phyloP scores from a whole-genome alignment of 331 rosid genomes.

The Quercus phellos region DNA sequence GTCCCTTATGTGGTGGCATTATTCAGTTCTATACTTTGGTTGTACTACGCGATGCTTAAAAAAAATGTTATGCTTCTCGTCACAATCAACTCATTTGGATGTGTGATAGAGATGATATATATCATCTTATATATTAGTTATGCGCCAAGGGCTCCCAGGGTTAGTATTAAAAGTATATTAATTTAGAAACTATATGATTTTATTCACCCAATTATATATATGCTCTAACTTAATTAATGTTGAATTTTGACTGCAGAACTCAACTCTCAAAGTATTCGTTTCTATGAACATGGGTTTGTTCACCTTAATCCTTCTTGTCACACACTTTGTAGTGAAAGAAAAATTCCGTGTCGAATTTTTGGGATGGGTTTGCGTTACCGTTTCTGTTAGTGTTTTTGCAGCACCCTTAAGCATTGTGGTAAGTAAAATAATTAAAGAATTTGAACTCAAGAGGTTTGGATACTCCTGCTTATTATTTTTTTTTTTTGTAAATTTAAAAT shows the following conservation, averaged over 20 bases:
- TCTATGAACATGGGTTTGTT: conserved; percentile 57
- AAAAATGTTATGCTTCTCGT: conserved; percentile 54
- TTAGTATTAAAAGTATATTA: background rate
- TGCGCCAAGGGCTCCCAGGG: conserved; percentile 56
- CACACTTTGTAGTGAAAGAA: conserved; percentile 34
- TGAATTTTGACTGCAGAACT: conserved; percentile 26
- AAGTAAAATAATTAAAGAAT: background rate
- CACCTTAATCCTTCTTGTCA: conserved; percentile 36
- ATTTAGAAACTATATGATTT: background rate
- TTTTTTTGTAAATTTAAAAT: background rate
- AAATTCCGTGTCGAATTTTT: conserved; percentile 44
- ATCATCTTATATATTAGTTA: conserved; percentile 47
- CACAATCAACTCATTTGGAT: conserved; percentile 79
- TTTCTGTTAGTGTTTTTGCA: conserved; percentile 66
- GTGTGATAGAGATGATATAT: conserved; percentile 51
- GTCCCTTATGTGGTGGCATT: conserved; percentile 76
- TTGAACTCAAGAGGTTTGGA: too few relatives aligned
- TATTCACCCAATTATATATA: background rate
- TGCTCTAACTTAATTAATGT: background rate
- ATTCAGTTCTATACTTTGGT: conserved; percentile 79
- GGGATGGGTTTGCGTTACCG: conserved; percentile 74
- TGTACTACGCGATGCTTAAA: conserved; percentile 63
- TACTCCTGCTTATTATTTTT: background rate
- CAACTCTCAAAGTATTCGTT: conserved; percentile 45
- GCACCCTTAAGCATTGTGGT: conserved; percentile 92